Evolutionary conservation across 2,329 filamentous ascomycete genomes (phyloP), one percentile per base, ranked within the genome.

Genomic region (Fusarium duplospermum): DNA sequence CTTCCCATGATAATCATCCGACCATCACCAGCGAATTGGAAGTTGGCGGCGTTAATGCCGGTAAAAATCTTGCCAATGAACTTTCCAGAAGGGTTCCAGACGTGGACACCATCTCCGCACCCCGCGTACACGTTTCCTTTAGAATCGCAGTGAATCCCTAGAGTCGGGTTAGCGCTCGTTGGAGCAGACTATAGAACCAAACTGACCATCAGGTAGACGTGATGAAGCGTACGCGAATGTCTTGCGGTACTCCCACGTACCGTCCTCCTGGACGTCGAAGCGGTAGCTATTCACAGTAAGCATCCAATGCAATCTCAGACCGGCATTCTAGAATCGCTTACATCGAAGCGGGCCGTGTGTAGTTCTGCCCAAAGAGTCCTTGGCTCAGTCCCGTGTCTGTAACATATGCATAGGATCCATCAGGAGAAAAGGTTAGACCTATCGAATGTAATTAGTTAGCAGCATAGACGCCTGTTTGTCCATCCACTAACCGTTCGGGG

Each of bases 51-150:
- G 4, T 81, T 82, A 36, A 83, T 83, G 0, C 86, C 84, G 0
- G 87, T 83, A 66, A 86, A 86, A 20, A 92, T 87, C 81, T 91
- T 92, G 1, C 87, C 87, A n/a, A 88, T 83, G 2, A 88, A 81
- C 62, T 82, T 83, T 20, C 86, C 86, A 3, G 81, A 82, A 0
- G 81, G 74, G 62, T 86, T 86, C 83, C 84, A 89, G 0, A 88
- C 84, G 62, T 87, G 83, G 4, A 88, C 82, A 8, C 86, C 87
- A 66, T 88, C 87, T 1, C 84, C 85, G 58, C 83, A 86, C 10
- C 85, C 86, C 6, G 84, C 80, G 73, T 87, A 91, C 4, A 92
- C 84, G 61, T 90, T 89, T 2, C 89, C 89, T 14, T 86, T 80
- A 9, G 83, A 80, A 72, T 90, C 89, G 66, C 84, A 85, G 69